These are phyloP conservation scores for Trichoderma arundinaceum DNA, from an alignment of 2,329 filamentous ascomycete genomes.

Conservation along the genomic window DNA sequence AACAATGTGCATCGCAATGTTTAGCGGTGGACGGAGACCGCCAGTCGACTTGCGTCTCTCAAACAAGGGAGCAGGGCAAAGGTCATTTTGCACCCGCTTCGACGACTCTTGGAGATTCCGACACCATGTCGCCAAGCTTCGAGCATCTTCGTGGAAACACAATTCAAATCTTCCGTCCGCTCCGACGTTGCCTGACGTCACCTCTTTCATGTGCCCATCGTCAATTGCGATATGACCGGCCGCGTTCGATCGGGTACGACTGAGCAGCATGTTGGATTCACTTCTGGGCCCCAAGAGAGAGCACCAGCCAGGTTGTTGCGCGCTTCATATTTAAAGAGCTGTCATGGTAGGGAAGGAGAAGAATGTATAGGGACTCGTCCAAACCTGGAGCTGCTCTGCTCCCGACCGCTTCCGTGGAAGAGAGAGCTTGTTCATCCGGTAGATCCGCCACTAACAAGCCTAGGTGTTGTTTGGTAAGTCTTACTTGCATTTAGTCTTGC, in stretches of 20 bases:
- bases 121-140: constrained; percentile 40
- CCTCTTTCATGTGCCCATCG: constrained; percentile 33
- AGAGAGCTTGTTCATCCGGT: constrained; percentile 20
- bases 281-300: neutral
- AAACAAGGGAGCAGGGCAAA: neutral
- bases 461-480: neutral
- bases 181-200: constrained; percentile 39
- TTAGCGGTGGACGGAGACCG: constrained; percentile 38
- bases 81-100: constrained; percentile 12
- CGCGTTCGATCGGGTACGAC: constrained; percentile 37
- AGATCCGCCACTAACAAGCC: constrained; percentile 22
- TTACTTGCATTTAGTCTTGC: neutral
- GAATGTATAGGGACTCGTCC: neutral
- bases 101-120: constrained; percentile 35
- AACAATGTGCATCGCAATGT: constrained; percentile 45
- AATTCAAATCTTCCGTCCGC: constrained; percentile 43
- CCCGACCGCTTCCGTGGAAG: neutral
- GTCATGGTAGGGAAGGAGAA: neutral
- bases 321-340: neutral
- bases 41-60: constrained; percentile 15
- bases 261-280: constrained; percentile 24
- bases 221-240: constrained; percentile 40
- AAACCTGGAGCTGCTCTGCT: neutral
- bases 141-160: constrained; percentile 41
- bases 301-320: neutral